phyloP scores from a whole-genome alignment of 345 rosid genomes.

The Angophora floribunda region DNA sequence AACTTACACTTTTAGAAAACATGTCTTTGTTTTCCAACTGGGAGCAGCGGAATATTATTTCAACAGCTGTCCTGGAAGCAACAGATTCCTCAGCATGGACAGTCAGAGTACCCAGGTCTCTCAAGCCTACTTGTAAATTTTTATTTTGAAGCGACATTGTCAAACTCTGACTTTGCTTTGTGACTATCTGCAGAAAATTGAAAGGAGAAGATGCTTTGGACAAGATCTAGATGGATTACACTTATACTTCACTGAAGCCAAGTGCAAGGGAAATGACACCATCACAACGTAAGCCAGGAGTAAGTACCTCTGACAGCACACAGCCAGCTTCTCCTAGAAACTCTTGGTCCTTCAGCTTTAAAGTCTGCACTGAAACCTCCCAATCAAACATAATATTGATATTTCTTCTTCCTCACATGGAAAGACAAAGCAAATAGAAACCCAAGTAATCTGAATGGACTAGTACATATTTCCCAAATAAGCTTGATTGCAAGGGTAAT shows the following conservation, averaged over 20 bases:
- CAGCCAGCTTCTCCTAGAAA: constrained; percentile 76
- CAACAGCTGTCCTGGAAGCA: constrained; percentile 51
- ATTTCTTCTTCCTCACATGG: neutral
- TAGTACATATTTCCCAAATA: neutral
- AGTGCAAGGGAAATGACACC: neutral
- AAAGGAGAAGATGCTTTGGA: neutral
- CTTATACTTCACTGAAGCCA: neutral
- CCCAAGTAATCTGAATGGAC: neutral
- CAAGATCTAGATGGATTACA: constrained; percentile 11
- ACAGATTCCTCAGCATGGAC: constrained; percentile 61
- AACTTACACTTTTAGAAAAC: constrained; percentile 74
- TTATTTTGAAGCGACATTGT: constrained; percentile 35
- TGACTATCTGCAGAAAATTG: constrained; percentile 41
- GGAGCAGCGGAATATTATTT: constrained; percentile 39
- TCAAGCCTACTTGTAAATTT: constrained; percentile 17
- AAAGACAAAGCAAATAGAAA: neutral
- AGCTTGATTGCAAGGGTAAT: neutral
- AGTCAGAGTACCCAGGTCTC: constrained; percentile 46
- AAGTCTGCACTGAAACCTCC: neutral
- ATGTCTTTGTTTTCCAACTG: constrained; percentile 56
- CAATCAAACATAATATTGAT: neutral
- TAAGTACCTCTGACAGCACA: constrained; percentile 50
- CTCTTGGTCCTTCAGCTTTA: constrained; percentile 16
- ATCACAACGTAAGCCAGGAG: neutral
- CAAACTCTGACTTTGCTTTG: constrained; percentile 33